Conservation (phyloP, 148 eudicot species). For the Camellia lanceoleosa region DNA sequence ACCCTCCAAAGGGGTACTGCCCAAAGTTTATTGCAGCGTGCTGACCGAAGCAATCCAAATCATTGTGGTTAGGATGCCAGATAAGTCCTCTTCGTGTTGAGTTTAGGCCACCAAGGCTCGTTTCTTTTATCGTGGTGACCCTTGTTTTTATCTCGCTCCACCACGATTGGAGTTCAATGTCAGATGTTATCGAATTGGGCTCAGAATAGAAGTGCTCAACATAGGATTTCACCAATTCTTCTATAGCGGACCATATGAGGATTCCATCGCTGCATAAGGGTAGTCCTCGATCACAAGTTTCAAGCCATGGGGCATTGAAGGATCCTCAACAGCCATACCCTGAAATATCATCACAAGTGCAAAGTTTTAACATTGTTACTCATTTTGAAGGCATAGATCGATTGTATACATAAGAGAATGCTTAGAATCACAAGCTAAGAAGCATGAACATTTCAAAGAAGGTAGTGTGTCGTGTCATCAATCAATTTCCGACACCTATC, state of each 20-base stretch:
- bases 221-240: constrained; percentile 75
- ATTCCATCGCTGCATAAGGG: constrained; percentile 97
- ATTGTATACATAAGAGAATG: not conserved
- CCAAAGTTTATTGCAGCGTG: constrained; percentile 97
- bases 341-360: constrained; percentile 25
- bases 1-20: constrained; percentile 95
- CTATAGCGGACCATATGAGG: constrained; percentile 81
- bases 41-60: constrained; percentile 86
- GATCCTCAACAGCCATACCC: constrained; percentile 97
- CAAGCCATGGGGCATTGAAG: constrained; percentile 63
- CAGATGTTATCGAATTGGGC: constrained; percentile 47
- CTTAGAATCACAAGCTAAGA: too few relatives aligned
- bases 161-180: constrained; percentile 88
- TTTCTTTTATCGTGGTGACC: constrained; percentile 76
- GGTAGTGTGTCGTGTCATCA: too few relatives aligned
- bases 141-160: constrained; percentile 76
- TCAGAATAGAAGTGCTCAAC: constrained; percentile 65
- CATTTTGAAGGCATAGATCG: not conserved
- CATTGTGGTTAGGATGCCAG: constrained; percentile 61
- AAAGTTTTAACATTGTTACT: not conserved
- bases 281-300: constrained; percentile 85
- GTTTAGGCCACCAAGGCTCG: constrained; percentile 97
- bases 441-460: not conserved
- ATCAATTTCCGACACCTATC: too few relatives aligned
- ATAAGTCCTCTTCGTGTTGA: constrained; percentile 59